phyloP scores from a whole-genome alignment of 225 moss, liverwort and hornwort genomes.

The Straminergon stramineum region DNA sequence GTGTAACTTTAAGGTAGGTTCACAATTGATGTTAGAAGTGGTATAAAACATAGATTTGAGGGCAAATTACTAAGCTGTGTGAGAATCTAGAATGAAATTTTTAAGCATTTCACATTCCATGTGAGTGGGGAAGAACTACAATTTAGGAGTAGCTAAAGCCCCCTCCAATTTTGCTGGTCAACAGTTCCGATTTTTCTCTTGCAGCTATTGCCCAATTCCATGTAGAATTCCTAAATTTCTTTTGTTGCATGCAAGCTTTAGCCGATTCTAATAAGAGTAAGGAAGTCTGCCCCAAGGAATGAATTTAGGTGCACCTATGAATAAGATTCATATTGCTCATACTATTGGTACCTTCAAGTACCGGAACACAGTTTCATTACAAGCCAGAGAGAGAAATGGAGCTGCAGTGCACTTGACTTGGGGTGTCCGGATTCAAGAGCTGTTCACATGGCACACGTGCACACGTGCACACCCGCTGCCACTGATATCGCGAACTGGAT shows the following conservation, averaged over 20 bases:
- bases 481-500: neutral
- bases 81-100: accelerated
- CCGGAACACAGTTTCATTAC: neutral
- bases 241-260: neutral
- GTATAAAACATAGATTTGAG: too few relatives aligned
- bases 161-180: neutral
- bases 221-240: neutral
- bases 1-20: accelerated
- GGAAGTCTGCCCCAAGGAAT: neutral
- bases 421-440: neutral
- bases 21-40: neutral
- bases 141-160: too few relatives aligned
- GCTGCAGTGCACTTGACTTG: neutral
- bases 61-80: accelerated
- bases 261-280: neutral
- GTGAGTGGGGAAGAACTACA: accelerated
- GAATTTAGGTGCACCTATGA: neutral
- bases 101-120: neutral
- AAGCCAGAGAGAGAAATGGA: neutral
- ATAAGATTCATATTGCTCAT: neutral
- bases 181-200: neutral
- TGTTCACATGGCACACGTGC: neutral
- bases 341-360: neutral
- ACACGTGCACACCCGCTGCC: neutral
- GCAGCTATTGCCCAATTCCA: neutral